phyloP scores from a whole-genome alignment of 129 eudicot genomes.

The Ambrosia artemisiifolia region DNA sequence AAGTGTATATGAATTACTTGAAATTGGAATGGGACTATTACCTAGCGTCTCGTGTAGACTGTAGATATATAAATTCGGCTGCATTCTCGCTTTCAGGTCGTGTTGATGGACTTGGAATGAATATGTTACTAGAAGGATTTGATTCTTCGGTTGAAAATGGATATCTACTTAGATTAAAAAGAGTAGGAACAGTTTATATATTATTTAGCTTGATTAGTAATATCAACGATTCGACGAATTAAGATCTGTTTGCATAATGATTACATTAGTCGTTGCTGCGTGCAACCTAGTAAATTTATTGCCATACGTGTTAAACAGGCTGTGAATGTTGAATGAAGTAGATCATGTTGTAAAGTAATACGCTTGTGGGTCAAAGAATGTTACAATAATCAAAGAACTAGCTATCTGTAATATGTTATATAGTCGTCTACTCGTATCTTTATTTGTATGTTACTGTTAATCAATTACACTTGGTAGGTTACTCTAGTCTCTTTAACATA shows the following conservation, averaged over 20 bases:
- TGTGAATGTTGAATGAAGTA: slow-evolving; percentile 8
- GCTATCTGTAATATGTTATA: not conserved
- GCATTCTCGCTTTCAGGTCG: not conserved
- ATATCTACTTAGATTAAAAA: not conserved
- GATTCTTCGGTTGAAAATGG: not conserved
- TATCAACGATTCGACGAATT: not conserved
- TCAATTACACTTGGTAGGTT: not conserved
- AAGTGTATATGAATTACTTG: not conserved
- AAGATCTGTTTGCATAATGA: slow-evolving; percentile 10
- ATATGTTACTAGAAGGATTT: slow-evolving; percentile 9
- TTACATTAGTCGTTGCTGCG: not conserved
- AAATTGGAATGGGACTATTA: not conserved
- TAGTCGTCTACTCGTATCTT: slow-evolving; percentile 7
- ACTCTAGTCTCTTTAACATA: not conserved
- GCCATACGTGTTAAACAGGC: slow-evolving; percentile 7
- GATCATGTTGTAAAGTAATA: not conserved
- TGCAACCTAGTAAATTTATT: not conserved
- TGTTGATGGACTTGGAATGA: not conserved
- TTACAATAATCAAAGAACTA: not conserved
- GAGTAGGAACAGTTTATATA: not conserved
- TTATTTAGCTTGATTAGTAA: not conserved
- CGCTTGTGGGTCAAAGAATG: not conserved
- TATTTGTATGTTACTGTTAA: not conserved
- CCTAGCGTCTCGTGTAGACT: not conserved
- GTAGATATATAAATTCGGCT: not conserved